Percentiles rank a stretch among this genome's conserved stretches.
Conservation (phyloP, 2,329 filamentous ascomycete species). For the Chalaropsis ovoidea region DNA sequence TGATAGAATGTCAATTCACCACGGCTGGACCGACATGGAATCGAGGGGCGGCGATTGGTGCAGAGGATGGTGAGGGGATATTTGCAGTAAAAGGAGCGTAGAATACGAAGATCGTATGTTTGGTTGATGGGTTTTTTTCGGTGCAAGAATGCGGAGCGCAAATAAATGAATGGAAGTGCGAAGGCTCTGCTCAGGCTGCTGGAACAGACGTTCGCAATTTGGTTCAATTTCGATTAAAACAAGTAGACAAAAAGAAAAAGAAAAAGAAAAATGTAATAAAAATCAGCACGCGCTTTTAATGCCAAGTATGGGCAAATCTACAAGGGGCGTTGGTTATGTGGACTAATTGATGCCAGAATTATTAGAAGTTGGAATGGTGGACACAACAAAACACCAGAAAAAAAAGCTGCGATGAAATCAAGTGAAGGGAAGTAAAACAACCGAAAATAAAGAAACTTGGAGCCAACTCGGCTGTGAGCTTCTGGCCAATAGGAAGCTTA, state of each 20-base stretch:
- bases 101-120: neutral
- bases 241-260: slow-evolving; percentile 15
- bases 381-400: slow-evolving; percentile 1
- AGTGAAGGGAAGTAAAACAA: neutral
- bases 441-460: neutral
- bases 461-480: neutral
- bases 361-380: slow-evolving; percentile 8
- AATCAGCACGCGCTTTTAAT: neutral
- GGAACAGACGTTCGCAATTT: neutral
- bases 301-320: neutral
- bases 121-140: slow-evolving; percentile 4
- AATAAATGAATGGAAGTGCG: neutral
- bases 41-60: neutral
- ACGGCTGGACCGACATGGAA: slow-evolving; percentile 17
- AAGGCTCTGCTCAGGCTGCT: neutral
- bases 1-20: slow-evolving; percentile 28
- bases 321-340: neutral
- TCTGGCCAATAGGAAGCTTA: neutral
- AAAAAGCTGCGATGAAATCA: slow-evolving; percentile 10
- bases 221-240: slow-evolving; percentile 12
- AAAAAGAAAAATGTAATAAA: neutral
- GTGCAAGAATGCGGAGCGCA: slow-evolving; percentile 6
- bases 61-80: neutral
- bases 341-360: neutral
- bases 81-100: neutral